Evolutionary conservation across 2,329 filamentous ascomycete species (phyloP).

Genomic region (Teratosphaeriaceae sp.): DNA sequence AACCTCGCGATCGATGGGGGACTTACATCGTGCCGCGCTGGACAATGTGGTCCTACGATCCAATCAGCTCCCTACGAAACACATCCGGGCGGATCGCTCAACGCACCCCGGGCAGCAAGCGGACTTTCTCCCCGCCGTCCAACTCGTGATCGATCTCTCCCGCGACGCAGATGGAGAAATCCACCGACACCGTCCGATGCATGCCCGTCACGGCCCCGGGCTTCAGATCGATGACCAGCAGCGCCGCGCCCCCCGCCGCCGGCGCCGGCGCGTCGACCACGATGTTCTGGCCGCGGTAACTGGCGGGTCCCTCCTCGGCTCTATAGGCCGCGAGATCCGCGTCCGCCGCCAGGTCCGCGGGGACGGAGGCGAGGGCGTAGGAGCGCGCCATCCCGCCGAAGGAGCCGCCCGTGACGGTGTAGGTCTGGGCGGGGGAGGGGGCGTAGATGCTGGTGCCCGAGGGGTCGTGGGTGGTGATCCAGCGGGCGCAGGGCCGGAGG

Average conservation of each 20-base stretch:
- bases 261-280: conserved; percentile 11
- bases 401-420: conserved; percentile 6
- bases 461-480: conserved; percentile 18
- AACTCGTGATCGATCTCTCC: conserved; percentile 19
- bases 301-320: conserved; percentile 11
- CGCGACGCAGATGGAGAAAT: conserved; percentile 14
- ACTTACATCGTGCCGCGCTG: conserved; percentile 15
- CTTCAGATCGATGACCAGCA: conserved; percentile 16
- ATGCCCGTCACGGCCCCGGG: conserved; percentile 15
- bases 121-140: conserved; percentile 17
- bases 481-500: conserved; percentile 16
- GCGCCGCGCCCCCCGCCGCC: conserved; percentile 14
- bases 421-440: conserved; percentile 14
- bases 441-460: conserved; percentile 15
- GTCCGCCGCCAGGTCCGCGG: conserved; percentile 13
- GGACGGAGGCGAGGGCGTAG: conserved; percentile 14
- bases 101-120: conserved; percentile 16
- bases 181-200: conserved; percentile 18
- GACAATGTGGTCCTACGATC: conserved; percentile 17
- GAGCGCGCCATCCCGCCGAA: conserved; percentile 14
- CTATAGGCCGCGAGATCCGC: conserved; percentile 16
- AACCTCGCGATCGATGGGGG: not conserved
- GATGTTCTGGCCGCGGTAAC: conserved; percentile 11
- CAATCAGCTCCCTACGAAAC: no score
- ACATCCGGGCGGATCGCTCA: no score